These are phyloP conservation scores for Oligophagozyma castellii DNA, from an alignment of 1,139 yeast species.

Conservation along the genomic window DNA sequence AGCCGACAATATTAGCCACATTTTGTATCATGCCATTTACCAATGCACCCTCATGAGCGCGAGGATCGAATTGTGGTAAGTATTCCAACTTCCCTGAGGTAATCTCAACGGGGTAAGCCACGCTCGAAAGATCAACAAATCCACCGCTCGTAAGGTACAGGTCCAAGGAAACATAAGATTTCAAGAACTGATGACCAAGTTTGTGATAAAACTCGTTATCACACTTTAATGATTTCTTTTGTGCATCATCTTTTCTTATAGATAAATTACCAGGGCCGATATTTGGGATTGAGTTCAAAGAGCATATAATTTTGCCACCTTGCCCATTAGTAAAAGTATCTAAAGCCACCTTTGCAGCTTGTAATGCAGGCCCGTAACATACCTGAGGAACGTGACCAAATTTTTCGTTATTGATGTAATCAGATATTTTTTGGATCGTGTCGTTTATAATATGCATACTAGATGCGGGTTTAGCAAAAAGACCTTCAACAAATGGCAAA, in stretches of 20 bases:
- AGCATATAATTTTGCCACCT: slow-evolving; percentile 72
- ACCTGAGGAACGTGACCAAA: slow-evolving; percentile 46
- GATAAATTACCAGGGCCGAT: slow-evolving; percentile 75
- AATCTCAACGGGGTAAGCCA: slow-evolving; percentile 49
- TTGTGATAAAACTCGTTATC: slow-evolving; percentile 50
- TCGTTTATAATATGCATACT: slow-evolving; percentile 51
- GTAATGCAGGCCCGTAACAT: slow-evolving; percentile 68
- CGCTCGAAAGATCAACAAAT: slow-evolving; percentile 60
- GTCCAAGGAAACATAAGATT: slow-evolving; percentile 60
- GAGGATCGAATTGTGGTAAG: slow-evolving; percentile 56
- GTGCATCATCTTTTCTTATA: slow-evolving; percentile 38
- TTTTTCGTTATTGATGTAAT: slow-evolving; percentile 30
- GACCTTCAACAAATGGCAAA: slow-evolving; percentile 64
- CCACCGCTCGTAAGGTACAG: slow-evolving; percentile 55
- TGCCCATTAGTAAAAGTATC: slow-evolving; percentile 36
- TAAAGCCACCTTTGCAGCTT: slow-evolving; percentile 56
- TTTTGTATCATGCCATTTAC: slow-evolving; percentile 44
- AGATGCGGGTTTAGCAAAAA: slow-evolving; percentile 68
- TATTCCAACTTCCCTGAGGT: slow-evolving; percentile 63
- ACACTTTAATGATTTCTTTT: slow-evolving; percentile 48
- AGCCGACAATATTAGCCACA: slow-evolving; percentile 40
- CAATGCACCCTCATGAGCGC: slow-evolving; percentile 57
- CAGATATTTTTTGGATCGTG: slow-evolving; percentile 51
- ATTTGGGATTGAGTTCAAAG: slow-evolving; percentile 60
- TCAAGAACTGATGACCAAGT: slow-evolving; percentile 44